Percentiles rank a stretch among this genome's conserved stretches.
Evolutionary conservation across 2,329 filamentous ascomycete species (phyloP).

Genomic region (Neonectria sp.): DNA sequence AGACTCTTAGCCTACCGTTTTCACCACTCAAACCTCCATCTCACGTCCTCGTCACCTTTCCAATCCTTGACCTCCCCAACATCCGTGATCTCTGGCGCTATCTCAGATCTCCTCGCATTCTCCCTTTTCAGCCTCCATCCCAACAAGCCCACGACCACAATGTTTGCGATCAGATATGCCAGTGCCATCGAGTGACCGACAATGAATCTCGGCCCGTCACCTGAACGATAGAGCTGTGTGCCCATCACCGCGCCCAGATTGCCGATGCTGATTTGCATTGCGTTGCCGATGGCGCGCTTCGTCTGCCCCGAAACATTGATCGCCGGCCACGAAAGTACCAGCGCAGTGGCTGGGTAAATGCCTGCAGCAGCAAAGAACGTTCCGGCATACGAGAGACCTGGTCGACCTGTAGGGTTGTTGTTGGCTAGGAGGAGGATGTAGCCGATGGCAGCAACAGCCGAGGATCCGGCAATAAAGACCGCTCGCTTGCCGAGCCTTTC

Average conservation of each 20-base stretch:
- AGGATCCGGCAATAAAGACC: conserved; percentile 73
- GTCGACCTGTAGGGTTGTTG: conserved; percentile 59
- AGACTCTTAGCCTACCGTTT: no score
- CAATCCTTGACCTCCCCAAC: conserved; percentile 69
- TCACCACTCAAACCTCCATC: conserved; percentile 77
- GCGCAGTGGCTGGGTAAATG: conserved; percentile 76
- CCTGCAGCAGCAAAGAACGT: conserved; percentile 76
- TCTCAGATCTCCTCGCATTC: conserved; percentile 67
- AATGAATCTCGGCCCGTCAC: conserved; percentile 73
- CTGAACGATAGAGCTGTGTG: conserved; percentile 76
- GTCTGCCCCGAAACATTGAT: conserved; percentile 81
- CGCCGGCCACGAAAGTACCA: conserved; percentile 78
- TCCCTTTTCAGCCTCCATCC: conserved; percentile 70
- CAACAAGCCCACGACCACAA: conserved; percentile 66
- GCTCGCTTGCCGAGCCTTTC: conserved; percentile 72
- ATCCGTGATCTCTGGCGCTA: conserved; percentile 61
- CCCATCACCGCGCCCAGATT: conserved; percentile 79
- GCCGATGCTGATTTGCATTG: conserved; percentile 80
- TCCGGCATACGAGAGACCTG: conserved; percentile 72
- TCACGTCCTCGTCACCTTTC: conserved; percentile 73
- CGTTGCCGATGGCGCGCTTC: conserved; percentile 77
- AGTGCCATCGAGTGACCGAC: conserved; percentile 78
- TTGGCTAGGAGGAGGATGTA: conserved; percentile 73
- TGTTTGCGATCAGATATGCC: conserved; percentile 73
- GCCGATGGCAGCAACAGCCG: conserved; percentile 71